Evolutionary conservation across 2,329 filamentous ascomycete genomes (phyloP), one percentile per base, ranked within the genome.

Genomic region (Aspergillus felis): DNA sequence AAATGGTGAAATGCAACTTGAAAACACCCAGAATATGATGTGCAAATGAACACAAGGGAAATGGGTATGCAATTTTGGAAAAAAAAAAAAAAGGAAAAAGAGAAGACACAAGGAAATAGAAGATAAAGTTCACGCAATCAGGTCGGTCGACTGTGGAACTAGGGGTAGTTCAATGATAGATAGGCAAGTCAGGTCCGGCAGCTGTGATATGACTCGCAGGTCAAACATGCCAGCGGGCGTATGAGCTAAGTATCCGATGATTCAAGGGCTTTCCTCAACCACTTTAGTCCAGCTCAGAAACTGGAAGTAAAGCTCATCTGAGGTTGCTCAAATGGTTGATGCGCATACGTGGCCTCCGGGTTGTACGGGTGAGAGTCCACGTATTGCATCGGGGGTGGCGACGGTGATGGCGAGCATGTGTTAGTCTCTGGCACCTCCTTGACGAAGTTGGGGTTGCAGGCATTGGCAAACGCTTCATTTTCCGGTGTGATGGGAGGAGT

Each of bases 401-500:
- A 72, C 7, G 75, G 74, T 7, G 75, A 76, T 5, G 74, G 66
- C 12, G 73, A 72, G 59, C 73, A 77, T 29, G 63, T 62, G 55
- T 62, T 69, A 38, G 62, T 57, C 44, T 64, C 61, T 32, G 68
- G 55, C 5, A 64, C 63, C 42, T 59, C 64, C 49, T 72, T 74
- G 32, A 65, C 66, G 50, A 68, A 63, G 54, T 69, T 73, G 42
- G 70, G 64, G 63, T 73, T 72, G 52, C 66, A 66, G 46, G 68
- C 66, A 61, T 71, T 70, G 50, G 68, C 68, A 57, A 76, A 78
- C 4, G 68, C 75, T 51, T 74, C 75, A 48, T 76, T 77, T 55
- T 78, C 76, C 7, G 77, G 77, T 1, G 77, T 79, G 57, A 79
- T 78, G 17, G 77, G 77, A 29, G 77, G 77, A n/a, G 77, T 79